phyloP scores from a whole-genome alignment of 2,329 filamentous ascomycete species.

The Cytospora mali region DNA sequence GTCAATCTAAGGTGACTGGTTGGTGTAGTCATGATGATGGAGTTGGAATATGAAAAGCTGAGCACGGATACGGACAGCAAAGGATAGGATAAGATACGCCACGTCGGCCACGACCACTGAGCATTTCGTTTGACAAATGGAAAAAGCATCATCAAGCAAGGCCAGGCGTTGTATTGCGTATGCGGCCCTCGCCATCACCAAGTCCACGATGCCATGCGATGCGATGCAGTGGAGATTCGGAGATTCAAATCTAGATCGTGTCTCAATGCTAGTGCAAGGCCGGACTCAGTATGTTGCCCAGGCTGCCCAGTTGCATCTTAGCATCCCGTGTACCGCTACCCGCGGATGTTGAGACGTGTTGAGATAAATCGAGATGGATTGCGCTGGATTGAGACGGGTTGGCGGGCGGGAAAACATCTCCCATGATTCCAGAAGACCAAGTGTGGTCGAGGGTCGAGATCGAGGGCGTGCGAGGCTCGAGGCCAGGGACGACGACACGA shows the following conservation, averaged over 20 bases:
- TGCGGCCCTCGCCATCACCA: neutral
- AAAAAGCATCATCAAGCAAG: neutral
- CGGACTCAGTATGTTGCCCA: neutral
- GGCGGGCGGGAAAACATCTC: too few relatives aligned
- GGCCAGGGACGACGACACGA: neutral
- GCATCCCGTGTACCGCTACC: conserved; percentile 7
- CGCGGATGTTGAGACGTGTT: too few relatives aligned
- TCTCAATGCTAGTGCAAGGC: conserved; percentile 7
- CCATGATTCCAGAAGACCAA: neutral
- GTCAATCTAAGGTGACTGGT: neutral
- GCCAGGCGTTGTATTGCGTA: neutral
- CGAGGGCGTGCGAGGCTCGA: neutral
- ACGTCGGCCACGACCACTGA: neutral
- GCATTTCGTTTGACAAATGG: neutral
- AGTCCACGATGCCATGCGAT: conserved; percentile 1
- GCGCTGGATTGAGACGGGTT: neutral
- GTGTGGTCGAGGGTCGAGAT: neutral
- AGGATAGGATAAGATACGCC: neutral
- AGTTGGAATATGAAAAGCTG: neutral
- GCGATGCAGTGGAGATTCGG: conserved; percentile 14
- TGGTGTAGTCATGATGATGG: neutral
- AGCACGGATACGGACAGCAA: neutral
- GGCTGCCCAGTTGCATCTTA: neutral
- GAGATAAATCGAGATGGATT: too few relatives aligned
- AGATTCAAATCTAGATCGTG: conserved; percentile 22